phyloP scores from a whole-genome alignment of 192 early-diverging fungal species.

The Dissophora ornata region DNA sequence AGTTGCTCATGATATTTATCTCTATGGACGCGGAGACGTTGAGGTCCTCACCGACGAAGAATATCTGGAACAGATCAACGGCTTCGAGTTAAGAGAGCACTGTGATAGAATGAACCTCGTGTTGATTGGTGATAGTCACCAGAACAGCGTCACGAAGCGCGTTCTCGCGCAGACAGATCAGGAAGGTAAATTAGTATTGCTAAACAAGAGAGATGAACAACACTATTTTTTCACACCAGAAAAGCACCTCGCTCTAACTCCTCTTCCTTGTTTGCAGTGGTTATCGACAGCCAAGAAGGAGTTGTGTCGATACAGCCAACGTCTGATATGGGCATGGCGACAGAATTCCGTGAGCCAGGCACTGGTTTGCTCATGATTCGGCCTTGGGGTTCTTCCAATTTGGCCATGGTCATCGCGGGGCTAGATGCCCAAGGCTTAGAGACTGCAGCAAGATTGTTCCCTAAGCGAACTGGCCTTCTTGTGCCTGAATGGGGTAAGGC shows the following conservation, averaged over 20 bases:
- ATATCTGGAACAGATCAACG: conserved; percentile 50
- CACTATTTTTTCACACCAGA: no score
- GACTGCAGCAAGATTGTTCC: conserved; percentile 56
- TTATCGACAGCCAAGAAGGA: conserved; percentile 7
- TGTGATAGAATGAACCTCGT: conserved; percentile 63
- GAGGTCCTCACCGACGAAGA: conserved; percentile 69
- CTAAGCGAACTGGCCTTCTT: conserved; percentile 60
- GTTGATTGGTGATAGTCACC: conserved; percentile 68
- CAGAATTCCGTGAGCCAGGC: conserved; percentile 22
- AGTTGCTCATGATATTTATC: conserved; percentile 72
- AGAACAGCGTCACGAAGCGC: conserved; percentile 64
- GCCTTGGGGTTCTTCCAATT: conserved; percentile 38
- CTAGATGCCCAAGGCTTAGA: conserved; percentile 55
- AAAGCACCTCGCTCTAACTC: no score
- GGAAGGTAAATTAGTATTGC: conserved; percentile 56
- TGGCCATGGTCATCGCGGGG: conserved; percentile 60
- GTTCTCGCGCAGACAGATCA: conserved; percentile 35
- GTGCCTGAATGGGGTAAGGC: conserved; percentile 64
- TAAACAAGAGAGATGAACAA: background rate
- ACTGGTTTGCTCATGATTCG: conserved; percentile 59
- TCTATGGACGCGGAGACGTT: conserved; percentile 71
- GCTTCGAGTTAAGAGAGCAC: background rate
- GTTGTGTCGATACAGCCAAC: conserved; percentile 1
- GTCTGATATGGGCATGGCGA: background rate
- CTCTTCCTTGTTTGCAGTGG: conserved; percentile 14